A percentile compares a stretch with the other conserved stretches of the same genome.
phyloP scores from a whole-genome alignment of 495 filamentous ascomycete genomes.

The Echria macrotheca region DNA sequence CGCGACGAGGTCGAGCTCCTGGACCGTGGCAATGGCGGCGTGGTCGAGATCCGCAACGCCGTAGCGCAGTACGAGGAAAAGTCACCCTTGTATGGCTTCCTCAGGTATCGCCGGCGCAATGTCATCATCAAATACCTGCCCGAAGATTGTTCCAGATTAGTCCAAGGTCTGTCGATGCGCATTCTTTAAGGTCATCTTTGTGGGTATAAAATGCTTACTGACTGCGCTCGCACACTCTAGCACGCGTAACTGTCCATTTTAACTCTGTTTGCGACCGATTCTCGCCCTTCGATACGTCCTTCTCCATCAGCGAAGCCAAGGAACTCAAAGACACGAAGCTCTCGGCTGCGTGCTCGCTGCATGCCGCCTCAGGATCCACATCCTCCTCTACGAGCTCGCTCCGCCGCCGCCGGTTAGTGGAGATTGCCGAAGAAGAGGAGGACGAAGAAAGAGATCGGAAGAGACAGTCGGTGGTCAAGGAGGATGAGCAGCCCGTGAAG shows the following conservation, averaged over 20 bases:
- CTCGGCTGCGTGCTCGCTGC: conserved; percentile 81
- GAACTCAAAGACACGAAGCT: conserved; percentile 84
- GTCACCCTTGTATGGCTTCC: conserved; percentile 86
- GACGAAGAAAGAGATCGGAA: conserved; percentile 49
- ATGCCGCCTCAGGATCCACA: conserved; percentile 81
- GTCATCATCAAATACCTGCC: conserved; percentile 90
- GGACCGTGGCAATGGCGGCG: conserved; percentile 72
- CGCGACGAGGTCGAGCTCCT: conserved; percentile 84
- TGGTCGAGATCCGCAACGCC: conserved; percentile 72
- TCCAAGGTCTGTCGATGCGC: conserved; percentile 65
- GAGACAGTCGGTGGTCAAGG: conserved; percentile 41
- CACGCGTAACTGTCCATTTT: conserved; percentile 91
- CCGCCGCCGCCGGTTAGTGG: conserved; percentile 69
- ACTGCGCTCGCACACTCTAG: conserved; percentile 37
- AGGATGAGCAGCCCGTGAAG: conserved; percentile 24
- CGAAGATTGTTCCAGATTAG: conserved; percentile 77
- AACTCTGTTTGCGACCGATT: conserved; percentile 80
- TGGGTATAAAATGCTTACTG: conserved; percentile 10
- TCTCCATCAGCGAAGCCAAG: conserved; percentile 63
- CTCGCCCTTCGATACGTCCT: conserved; percentile 77
- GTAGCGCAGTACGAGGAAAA: conserved; percentile 74
- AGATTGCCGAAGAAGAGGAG: conserved; percentile 82
- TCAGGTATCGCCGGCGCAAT: conserved; percentile 84
- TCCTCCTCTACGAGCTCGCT: conserved; percentile 81
- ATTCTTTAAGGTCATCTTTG: conserved; percentile 4